These are phyloP conservation scores for Orbilia ellipsospora DNA, from an alignment of 2,329 filamentous ascomycete species.

Conservation along the genomic window DNA sequence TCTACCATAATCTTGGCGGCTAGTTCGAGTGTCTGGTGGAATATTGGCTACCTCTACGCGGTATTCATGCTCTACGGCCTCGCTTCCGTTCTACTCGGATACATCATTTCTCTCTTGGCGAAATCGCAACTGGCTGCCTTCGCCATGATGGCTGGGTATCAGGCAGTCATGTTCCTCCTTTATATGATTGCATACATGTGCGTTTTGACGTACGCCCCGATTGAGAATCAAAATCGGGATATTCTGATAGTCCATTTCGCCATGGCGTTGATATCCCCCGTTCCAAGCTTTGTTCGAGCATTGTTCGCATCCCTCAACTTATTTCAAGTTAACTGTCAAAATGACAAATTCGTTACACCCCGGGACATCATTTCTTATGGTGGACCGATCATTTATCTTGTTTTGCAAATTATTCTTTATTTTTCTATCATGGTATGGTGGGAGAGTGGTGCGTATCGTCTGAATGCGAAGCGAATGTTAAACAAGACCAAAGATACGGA, in stretches of 20 bases:
- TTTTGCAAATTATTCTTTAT: constrained; percentile 76
- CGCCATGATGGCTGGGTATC: constrained; percentile 80
- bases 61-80: constrained; percentile 84
- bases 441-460: constrained; percentile 74
- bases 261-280: constrained; percentile 78
- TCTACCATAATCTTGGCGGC: constrained; percentile 72
- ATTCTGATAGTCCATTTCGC: constrained; percentile 79
- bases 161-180: constrained; percentile 76
- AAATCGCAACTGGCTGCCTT: constrained; percentile 84
- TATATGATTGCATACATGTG: constrained; percentile 78
- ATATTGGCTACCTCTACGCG: constrained; percentile 82
- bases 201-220: constrained; percentile 78
- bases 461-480: constrained; percentile 61
- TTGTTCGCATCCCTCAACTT: constrained; percentile 83
- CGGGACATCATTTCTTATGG: constrained; percentile 80
- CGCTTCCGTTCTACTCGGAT: constrained; percentile 78
- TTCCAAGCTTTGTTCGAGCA: constrained; percentile 78
- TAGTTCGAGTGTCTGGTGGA: constrained; percentile 76
- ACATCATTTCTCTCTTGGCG: constrained; percentile 82
- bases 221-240: constrained; percentile 74
- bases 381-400: constrained; percentile 83
- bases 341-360: constrained; percentile 72
- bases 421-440: constrained; percentile 81
- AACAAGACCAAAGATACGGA: constrained; percentile 64
- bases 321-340: constrained; percentile 81